Base-by-base conservation (phyloP, 202 grass and related monocot species). In the Musa balbisiana region DNA sequence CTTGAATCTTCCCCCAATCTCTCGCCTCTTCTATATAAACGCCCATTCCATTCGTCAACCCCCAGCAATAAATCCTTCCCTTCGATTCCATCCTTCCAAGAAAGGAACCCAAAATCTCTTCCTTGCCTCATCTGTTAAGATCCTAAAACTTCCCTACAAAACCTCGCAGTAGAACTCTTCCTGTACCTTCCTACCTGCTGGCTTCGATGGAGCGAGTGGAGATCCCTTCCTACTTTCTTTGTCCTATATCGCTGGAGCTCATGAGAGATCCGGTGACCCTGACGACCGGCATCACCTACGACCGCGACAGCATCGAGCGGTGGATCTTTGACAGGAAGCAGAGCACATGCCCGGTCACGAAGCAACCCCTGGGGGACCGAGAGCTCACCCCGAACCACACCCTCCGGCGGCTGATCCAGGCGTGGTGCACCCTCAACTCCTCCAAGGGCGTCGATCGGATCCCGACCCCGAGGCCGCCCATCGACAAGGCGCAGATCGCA, bases 261-360 rank as follows among this genome's bases (percentile, higher is more conserved):
- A 98, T 98, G 94, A 73, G 83, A 43, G 94, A 98, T 65, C 94
- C 91, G 25, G 91, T 98, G 51, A 93, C 86, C 60, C 87, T 93
- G 17, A 67, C 83, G 21, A 92, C 88, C 43, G 93, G 93, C 49
- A 97, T 97, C 85, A 87, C 90, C 73, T 97, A 93, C 54, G 88
- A 97, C 75, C 85, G 93, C 51, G 74, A 78, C 24, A 89, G 84
- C 65, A 92, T 97, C 76, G 83, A 87, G 24, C 88, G 87, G 52
- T 97, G 93, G 93, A 72, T 97, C 64, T 82, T 87, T n/a, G 63
- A 78, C 52, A 11, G 3, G 20, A 76, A 23, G 4, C 33, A 62
- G 9, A 67, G 79, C 10, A 77, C 86, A 11, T 97, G 93, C 64
- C 93, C 93, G 19, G 88, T 91, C 71, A 97, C 93, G 26, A 88